These are phyloP conservation scores for Aspergillus oerlinghausenensis DNA, from an alignment of 2,329 filamentous ascomycete genomes.

Conservation along the genomic window DNA sequence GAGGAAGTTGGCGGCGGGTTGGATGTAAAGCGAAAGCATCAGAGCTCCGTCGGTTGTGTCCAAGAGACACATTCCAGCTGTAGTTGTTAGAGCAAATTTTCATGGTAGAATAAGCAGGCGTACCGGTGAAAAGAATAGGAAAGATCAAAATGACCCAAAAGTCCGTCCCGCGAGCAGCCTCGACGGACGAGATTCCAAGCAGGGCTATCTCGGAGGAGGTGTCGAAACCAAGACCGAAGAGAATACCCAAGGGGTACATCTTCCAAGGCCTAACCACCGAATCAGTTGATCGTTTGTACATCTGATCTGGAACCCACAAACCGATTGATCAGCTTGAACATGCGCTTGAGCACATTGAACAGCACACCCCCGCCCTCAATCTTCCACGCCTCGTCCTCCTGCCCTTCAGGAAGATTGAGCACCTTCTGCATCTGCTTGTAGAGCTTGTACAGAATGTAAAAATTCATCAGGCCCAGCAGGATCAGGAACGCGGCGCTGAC, in stretches of 20 bases:
- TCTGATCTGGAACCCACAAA: constrained; percentile 13
- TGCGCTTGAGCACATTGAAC: constrained; percentile 63
- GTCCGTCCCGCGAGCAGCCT: constrained; percentile 78
- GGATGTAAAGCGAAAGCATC: constrained; percentile 90
- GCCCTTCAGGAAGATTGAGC: constrained; percentile 45
- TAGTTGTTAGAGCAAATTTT: background rate
- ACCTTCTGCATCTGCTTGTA: constrained; percentile 63
- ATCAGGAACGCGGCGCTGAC: constrained; percentile 81
- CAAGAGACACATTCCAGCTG: constrained; percentile 88
- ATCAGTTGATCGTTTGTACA: background rate
- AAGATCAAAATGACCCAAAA: constrained; percentile 95
- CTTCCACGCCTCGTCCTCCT: constrained; percentile 54
- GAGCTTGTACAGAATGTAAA: constrained; percentile 77
- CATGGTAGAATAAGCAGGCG: constrained; percentile 18
- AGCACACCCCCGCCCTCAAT: constrained; percentile 75
- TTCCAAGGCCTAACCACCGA: constrained; percentile 63
- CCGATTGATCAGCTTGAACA: constrained; percentile 68
- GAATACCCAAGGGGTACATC: constrained; percentile 84
- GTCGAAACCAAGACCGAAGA: constrained; percentile 92
- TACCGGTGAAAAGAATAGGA: constrained; percentile 80
- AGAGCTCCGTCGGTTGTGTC: constrained; percentile 90
- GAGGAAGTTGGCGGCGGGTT: constrained; percentile 40
- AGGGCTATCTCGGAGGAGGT: constrained; percentile 92
- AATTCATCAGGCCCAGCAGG: constrained; percentile 75
- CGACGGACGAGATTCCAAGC: constrained; percentile 81